Conservation (phyloP, 768 basidiomycete species). For the Trametes maxima region DNA sequence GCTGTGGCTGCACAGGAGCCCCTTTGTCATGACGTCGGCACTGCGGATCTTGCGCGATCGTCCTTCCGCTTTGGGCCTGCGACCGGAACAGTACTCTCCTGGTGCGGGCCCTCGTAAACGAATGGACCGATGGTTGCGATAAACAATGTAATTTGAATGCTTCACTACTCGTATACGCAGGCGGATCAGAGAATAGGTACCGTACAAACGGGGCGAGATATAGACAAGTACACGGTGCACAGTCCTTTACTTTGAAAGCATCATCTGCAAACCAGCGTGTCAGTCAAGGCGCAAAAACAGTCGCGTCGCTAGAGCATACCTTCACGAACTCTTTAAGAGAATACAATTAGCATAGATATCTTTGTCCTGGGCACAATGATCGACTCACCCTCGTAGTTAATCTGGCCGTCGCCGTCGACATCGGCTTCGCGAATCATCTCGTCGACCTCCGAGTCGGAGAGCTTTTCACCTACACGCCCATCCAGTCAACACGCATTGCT, state of each 20-base stretch:
- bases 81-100: background rate
- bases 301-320: conserved; percentile 38
- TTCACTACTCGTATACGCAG: conserved; percentile 22
- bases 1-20: conserved; percentile 15
- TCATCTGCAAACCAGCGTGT: conserved; percentile 52
- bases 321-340: conserved; percentile 69
- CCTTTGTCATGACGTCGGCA: conserved; percentile 20
- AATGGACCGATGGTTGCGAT: background rate
- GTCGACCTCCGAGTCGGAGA: conserved; percentile 84
- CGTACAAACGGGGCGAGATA: conserved; percentile 13
- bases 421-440: conserved; percentile 99
- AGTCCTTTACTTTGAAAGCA: conserved; percentile 62
- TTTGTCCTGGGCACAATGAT: conserved; percentile 1
- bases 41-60: conserved; percentile 13
- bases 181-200: conserved; percentile 17
- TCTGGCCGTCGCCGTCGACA: conserved; percentile 92
- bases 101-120: background rate
- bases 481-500: background rate
- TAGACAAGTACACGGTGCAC: conserved; percentile 3
- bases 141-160: background rate
- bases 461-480: conserved; percentile 68
- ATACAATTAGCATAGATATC: conserved; percentile 9
- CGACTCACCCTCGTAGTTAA: conserved; percentile 76
- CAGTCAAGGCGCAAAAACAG: background rate
- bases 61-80: background rate